These are phyloP conservation scores for Davidsoniella neocaledoniae DNA, from an alignment of 2,329 filamentous ascomycete species.

Conservation along the genomic window DNA sequence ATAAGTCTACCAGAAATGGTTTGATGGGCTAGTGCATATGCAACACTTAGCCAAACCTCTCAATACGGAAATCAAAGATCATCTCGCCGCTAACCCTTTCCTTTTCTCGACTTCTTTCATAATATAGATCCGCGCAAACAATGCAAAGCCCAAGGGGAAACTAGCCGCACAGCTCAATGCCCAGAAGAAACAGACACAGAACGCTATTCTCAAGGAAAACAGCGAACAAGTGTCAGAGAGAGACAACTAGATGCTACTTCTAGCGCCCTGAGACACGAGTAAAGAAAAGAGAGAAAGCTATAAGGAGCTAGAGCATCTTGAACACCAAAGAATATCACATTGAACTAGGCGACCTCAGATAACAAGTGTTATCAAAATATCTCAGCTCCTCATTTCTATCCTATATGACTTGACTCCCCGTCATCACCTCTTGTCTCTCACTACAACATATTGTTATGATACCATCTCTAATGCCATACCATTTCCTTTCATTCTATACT, in stretches of 20 bases:
- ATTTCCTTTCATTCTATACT: too few relatives aligned
- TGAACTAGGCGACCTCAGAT: too few relatives aligned
- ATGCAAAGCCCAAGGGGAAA: slow-evolving; percentile 44
- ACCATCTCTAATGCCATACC: too few relatives aligned
- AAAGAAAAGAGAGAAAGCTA: slow-evolving; percentile 12
- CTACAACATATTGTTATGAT: too few relatives aligned
- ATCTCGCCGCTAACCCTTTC: neutral
- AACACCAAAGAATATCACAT: too few relatives aligned
- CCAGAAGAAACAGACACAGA: slow-evolving; percentile 58
- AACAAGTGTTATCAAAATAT: too few relatives aligned
- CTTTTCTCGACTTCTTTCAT: neutral
- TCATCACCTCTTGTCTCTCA: too few relatives aligned
- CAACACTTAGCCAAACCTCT: neutral
- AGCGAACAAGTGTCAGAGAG: slow-evolving; percentile 44
- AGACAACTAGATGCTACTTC: slow-evolving; percentile 49
- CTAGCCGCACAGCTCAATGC: slow-evolving; percentile 52
- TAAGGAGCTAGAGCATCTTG: too few relatives aligned
- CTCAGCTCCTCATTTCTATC: too few relatives aligned
- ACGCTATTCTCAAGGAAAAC: slow-evolving; percentile 48
- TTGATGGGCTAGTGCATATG: neutral
- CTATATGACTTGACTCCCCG: too few relatives aligned
- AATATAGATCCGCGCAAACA: slow-evolving; percentile 47
- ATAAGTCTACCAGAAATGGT: neutral
- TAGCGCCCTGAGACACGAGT: slow-evolving; percentile 22
- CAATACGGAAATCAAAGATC: neutral